Percentiles rank a stretch among this genome's conserved stretches.
These are phyloP conservation scores for Panicum hallii DNA, from an alignment of 202 grass and related monocot genomes.

Conservation along the genomic window DNA sequence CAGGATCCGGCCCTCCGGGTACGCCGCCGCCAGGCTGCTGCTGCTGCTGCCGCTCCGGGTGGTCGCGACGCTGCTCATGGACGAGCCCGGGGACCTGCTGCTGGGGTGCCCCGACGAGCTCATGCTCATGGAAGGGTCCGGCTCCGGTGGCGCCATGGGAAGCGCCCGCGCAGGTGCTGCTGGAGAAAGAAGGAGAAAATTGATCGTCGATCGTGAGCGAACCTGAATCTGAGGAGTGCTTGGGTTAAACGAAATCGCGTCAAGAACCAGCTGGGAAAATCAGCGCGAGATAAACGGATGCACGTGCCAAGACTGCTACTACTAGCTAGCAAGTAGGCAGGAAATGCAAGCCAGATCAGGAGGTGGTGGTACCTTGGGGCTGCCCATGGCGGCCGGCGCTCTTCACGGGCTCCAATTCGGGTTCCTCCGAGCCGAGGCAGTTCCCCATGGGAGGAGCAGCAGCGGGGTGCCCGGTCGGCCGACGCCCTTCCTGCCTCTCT, in stretches of 20 bases:
- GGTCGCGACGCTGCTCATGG: constrained; percentile 41
- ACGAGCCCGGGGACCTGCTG: constrained; percentile 46
- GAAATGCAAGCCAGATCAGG: constrained; percentile 5
- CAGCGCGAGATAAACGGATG: background rate
- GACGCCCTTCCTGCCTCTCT: background rate
- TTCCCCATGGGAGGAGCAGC: constrained; percentile 54
- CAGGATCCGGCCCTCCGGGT: constrained; percentile 65
- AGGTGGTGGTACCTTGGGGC: constrained; percentile 16
- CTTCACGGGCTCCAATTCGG: constrained; percentile 35
- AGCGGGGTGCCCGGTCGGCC: background rate
- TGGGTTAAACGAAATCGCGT: background rate
- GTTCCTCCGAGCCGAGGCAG: constrained; percentile 59
- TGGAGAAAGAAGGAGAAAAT: background rate
- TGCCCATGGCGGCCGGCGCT: background rate
- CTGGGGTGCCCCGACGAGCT: background rate
- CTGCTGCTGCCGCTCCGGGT: constrained; percentile 46
- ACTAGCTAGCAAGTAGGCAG: background rate
- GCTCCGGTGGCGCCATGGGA: constrained; percentile 32
- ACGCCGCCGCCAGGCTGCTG: background rate
- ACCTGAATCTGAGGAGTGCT: background rate
- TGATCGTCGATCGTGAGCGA: background rate
- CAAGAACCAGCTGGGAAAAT: background rate
- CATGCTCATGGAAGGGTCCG: background rate
- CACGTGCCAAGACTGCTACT: too few relatives aligned
- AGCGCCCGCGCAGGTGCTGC: background rate